phyloP scores from a whole-genome alignment of 2,329 filamentous ascomycete genomes.

The Aspergillus quadricinctus region DNA sequence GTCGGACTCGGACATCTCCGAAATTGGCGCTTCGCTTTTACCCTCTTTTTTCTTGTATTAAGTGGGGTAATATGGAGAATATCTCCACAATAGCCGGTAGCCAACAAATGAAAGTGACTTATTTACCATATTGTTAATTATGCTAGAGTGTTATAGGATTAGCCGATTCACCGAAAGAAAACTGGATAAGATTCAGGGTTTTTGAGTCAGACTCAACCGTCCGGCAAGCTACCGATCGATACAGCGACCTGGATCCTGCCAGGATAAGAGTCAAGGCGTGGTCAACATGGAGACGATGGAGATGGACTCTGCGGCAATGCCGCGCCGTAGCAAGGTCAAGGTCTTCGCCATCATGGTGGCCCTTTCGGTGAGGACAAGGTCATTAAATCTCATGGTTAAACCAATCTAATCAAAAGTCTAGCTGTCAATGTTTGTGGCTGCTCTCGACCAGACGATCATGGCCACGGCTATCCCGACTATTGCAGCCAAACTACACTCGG shows the following conservation, averaged over 20 bases:
- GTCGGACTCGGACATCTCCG: no score
- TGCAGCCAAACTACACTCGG: slow-evolving; percentile 57
- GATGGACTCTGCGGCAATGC: background rate
- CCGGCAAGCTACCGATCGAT: background rate
- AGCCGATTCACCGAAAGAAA: background rate
- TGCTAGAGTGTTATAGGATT: background rate
- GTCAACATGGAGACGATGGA: background rate
- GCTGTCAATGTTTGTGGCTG: slow-evolving; percentile 9
- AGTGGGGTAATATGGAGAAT: background rate
- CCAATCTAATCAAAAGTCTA: background rate
- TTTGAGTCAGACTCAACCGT: background rate
- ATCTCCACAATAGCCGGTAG: background rate
- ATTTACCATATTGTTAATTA: background rate
- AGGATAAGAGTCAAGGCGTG: background rate
- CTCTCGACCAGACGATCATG: slow-evolving; percentile 49
- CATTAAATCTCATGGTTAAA: no score
- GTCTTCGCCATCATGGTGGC: background rate
- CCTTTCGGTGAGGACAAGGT: background rate
- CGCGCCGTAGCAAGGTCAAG: background rate
- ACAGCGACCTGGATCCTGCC: background rate
- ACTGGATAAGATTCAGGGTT: background rate
- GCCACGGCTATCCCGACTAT: slow-evolving; percentile 59
- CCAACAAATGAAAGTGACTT: background rate
- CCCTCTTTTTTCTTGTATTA: background rate
- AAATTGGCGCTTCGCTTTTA: no score